Conservation (phyloP, 345 rosid species). For the Citrus australasica region DNA sequence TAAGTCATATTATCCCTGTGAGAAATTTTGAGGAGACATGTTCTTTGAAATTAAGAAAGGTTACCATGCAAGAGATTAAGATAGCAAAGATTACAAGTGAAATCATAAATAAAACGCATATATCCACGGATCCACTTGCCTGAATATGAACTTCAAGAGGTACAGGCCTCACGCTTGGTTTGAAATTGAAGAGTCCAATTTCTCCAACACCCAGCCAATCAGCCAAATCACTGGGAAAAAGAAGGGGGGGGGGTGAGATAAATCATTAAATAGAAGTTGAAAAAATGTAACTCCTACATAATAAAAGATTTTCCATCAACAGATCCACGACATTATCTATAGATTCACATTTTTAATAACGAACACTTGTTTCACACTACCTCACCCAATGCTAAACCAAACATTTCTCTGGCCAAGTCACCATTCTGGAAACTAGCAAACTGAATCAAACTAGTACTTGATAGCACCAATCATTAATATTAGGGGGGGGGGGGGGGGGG, state of each 20-base stretch:
- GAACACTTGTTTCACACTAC: not conserved
- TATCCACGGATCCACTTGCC: slow-evolving; percentile 43
- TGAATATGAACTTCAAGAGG: slow-evolving; percentile 99
- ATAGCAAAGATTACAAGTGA: not conserved
- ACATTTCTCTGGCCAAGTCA: not conserved
- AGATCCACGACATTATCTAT: not conserved
- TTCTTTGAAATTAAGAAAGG: not conserved
- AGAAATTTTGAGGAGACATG: not conserved
- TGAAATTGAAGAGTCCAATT: slow-evolving; percentile 90
- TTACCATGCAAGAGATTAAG: not conserved
- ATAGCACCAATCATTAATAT: not conserved
- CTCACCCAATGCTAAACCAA: not conserved
- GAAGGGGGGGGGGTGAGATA: not conserved
- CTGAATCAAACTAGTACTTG: not conserved
- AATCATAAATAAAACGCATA: not conserved
- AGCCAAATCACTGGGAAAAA: slow-evolving; percentile 70
- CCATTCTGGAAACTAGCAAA: not conserved
- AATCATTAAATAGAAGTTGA: not conserved
- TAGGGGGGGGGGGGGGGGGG: no score
- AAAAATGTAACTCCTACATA: not conserved
- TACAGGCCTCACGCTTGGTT: slow-evolving; percentile 98
- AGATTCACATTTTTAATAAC: not conserved
- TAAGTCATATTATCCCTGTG: not conserved
- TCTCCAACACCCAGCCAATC: slow-evolving; percentile 99
- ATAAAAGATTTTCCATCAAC: not conserved